Evolutionary conservation across 164 flowering plant species (phyloP), one percentile per base, ranked within the genome.

Genomic region (Magnolia officinalis): DNA sequence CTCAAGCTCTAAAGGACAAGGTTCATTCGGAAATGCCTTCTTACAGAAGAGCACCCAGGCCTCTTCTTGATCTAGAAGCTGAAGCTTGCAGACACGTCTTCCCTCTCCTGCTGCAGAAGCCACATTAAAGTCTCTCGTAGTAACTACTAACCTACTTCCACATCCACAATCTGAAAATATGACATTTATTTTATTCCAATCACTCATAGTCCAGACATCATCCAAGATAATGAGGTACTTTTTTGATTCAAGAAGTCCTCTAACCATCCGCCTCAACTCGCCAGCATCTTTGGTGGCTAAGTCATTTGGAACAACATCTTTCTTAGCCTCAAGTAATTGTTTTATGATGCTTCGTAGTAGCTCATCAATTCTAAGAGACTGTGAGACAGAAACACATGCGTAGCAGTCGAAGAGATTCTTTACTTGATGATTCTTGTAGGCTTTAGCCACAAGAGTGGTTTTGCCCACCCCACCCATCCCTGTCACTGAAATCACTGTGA

Each of bases 391-490:
- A 16, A 83, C 70, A 89, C 88, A 85, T 1, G 86, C 85, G 20
- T 71, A 74, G 19, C 74, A 83, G n/a, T 81, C 81, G 23, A 86
- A 89, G 11, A 61, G 58, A 1, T 65, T 52, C 64, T 70, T 75
- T 1, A 83, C 76, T 0, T 1, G 24, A n/a, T 61, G 75, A 11
- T 78, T 74, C 24, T 79, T 73, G 80, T 72, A 89, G 37, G 80
- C 74, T 19, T 81, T 78, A 1, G 76, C 72, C 20, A 77, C 88
- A 1, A 89, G 78, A 61, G 87, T 84, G 5, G 90, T 89, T 80
- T 89, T 89, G 1, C 90, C 92, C 0, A 81, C 67, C 6, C 92
- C 92, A 1, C 89, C 89, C 89, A 86, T 86, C 5, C 93, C 93
- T 16, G 83, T 79, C 52, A 90, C 74, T 16, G 90, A 83, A 37